Evolutionary conservation across 306 rosid genomes (phyloP).

Genomic region (Begonia peltatifolia): DNA sequence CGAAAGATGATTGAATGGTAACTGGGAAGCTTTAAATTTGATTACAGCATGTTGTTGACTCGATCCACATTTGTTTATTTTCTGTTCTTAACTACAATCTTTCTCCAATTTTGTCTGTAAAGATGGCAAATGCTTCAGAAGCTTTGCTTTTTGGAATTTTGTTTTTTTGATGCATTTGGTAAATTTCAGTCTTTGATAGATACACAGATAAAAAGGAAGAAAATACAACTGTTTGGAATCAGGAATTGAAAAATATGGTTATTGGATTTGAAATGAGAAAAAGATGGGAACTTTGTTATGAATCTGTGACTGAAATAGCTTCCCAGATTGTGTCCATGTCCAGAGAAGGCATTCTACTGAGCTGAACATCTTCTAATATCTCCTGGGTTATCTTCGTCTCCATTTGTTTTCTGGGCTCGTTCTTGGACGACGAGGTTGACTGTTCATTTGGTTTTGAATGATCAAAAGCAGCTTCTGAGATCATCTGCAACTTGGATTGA

Average conservation of each 20-base stretch:
- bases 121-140: neutral
- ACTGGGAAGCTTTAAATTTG: conserved; percentile 2
- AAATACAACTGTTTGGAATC: neutral
- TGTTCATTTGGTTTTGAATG: conserved; percentile 4
- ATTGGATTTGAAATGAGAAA: neutral
- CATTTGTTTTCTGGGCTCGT: neutral
- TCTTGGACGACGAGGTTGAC: conserved; percentile 1
- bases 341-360: conserved; percentile 90
- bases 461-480: conserved; percentile 24
- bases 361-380: conserved; percentile 33
- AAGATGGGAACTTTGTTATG: conserved; percentile 12
- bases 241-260: too few relatives aligned
- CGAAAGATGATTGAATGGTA: neutral
- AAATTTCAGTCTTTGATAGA: neutral
- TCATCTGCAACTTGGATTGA: conserved; percentile 62
- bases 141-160: neutral
- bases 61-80: too few relatives aligned
- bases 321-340: conserved; percentile 95
- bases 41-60: neutral
- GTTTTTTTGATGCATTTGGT: neutral
- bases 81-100: too few relatives aligned
- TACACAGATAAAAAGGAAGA: neutral
- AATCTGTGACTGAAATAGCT: conserved; percentile 62
- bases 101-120: too few relatives aligned
- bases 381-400: conserved; percentile 43